Base-by-base conservation (phyloP, 129 eudicot species). In the Solidago caesia region DNA sequence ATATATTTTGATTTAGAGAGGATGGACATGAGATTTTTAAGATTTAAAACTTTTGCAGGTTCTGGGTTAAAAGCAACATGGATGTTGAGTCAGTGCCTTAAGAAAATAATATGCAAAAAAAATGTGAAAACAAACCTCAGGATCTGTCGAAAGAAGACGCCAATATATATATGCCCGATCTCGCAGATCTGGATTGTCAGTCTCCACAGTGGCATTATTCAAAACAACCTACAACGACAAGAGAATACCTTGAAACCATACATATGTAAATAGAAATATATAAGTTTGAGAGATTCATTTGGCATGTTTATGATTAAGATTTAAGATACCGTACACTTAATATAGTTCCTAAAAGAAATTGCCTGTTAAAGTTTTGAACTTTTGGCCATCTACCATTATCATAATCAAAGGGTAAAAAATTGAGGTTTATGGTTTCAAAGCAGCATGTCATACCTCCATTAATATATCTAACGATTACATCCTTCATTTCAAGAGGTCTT, bases 91-190 rank as follows among this genome's bases (percentile, higher is more conserved):
- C 7, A 27, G 15, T 60, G 66, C 5, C 14, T 4, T 60, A 29
- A 29, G 43, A 61, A 27, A 39, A 4, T 33, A 11, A 33, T 13
- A 13, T 5, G 15, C 7, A 66, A 66, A n/a, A 9, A 33, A 64
- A 64, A 64, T 42, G 16, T 16, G 27, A 52, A 68, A 57, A 70
- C 88, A 60, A 64, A 92, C 98, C 96, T 92, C 98, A 1, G 98
- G 98, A 78, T 92, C 96, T 42, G 98, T 90, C 58, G 98, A 92
- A 58, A 92, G 98, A 81, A 92, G 98, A 67, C 96, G 96, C 98
- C 98, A 92, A 75, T 92, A 92, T 79, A 92, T 92, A 78, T 92
- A 92, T 21, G 98, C 96, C 79, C 96, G 96, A 78, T 92, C 98
- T 41, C 96, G 83, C 67, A 92, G 76, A 78, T 92, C 98, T 41